Evolutionary conservation across 306 rosid genomes (phyloP), one percentile per base, ranked within the genome.

Genomic region (Inga leiocalycina): DNA sequence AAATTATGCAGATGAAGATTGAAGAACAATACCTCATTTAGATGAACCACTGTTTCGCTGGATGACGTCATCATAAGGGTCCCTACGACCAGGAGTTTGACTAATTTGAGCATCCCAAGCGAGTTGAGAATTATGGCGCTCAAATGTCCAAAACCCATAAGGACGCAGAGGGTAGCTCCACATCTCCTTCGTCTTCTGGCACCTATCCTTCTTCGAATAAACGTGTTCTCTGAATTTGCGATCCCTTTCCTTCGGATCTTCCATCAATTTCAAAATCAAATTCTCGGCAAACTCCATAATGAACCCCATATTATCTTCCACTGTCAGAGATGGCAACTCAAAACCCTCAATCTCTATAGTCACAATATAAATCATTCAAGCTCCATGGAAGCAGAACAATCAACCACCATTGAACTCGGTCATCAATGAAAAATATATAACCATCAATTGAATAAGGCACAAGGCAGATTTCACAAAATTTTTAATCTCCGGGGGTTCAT

Each of bases 111-210:
- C 93, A 83, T 96, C 99, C 97, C 97, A 91, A 2, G 85, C 85
- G 73, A 96, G 92, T 89, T 94, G 99, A 43, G 94, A 79, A 83
- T 96, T 96, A 84, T 96, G 98, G 86, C 97, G 97, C 32, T 96
- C 99, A 52, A 96, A 91, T 80, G 98, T 96, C 99, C 99, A 96
- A 80, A 97, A 94, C 1, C 98, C 98, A 19, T 94, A 94, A 34
- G 99, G 99, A 16, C 99, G 89, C 56, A 94, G 85, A 22, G 98
- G 98, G 24, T 77, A 84, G 67, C 87, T 89, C 94, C 97, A 92
- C 95, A 96, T 96, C 92, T 96, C 97, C 86, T 90, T 96, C 43
- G 98, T 91, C 97, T 92, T 94, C 14, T 9, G 54, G 80, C 97
- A 94, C 65, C 86, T 78, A 30, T 85, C 30, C 80, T 87, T 87